Evolutionary conservation across 139 green algal species (phyloP), one percentile per base, ranked within the genome.

Genomic region (Coelastrella sp.): DNA sequence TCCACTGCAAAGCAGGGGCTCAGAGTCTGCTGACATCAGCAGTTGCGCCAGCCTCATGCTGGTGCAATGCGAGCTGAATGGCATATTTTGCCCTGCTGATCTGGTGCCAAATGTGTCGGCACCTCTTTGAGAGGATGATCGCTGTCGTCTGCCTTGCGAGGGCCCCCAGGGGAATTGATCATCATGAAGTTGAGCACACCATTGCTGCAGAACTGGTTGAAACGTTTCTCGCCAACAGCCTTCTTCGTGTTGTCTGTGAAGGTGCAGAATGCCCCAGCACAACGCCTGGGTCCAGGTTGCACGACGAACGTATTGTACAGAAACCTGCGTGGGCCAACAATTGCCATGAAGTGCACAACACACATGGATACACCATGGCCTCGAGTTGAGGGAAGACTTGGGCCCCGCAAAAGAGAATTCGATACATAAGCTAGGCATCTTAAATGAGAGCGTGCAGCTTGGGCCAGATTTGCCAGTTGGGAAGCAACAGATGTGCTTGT

Each of bases 171-270:
- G 27, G 78, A 87, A 63, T 91, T 91, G 35, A 91, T 91, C 87
- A 91, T 91, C 78, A 91, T 85, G 65, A 91, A 78, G 56, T 91
- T 91, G 19, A 91, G 78, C 65, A 91, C 87, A 8, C 87, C 87
- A 68, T 91, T 91, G 87, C 78, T 87, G 63, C 63, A 80, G 87
- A 91, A 91, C 63, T 91, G 78, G 63, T 91, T 91, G 79, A 91
- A 91, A 8, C 87, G 87, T 68, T 79, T 80, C 79, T 91, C 87
- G 0, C 87, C 87, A 17, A 91, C 78, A 11, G 87, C 87, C 15
- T 65, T 80, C 78, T 91, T 91, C 22, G 87, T 91, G 65, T 14
- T 81, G 66, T 91, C 87, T 10, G 87, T 91, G 65, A 91, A 91
- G 8, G 78, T 87, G 78, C 76, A 85, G 87, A 87, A 91, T 4